Conservation (phyloP, 139 green algal species). For the Chlamydomonas sp. region DNA sequence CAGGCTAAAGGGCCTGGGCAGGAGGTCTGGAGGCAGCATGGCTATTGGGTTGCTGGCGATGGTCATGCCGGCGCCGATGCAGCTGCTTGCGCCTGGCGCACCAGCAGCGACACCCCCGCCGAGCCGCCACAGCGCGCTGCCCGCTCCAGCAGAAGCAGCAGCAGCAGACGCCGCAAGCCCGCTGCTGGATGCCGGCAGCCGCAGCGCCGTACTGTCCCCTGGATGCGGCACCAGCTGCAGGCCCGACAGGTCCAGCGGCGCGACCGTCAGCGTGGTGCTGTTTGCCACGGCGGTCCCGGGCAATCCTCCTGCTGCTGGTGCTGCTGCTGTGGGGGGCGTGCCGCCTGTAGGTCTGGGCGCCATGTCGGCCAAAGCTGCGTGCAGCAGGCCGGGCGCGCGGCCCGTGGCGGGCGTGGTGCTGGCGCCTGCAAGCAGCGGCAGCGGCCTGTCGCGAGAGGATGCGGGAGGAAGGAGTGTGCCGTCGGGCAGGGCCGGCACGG, state of each 20-base stretch:
- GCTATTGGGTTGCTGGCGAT: background rate
- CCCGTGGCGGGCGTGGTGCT: too few relatives aligned
- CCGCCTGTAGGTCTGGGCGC: too few relatives aligned
- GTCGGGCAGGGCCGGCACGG: background rate
- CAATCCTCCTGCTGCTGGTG: background rate
- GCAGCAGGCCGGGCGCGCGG: too few relatives aligned
- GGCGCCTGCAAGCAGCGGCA: too few relatives aligned
- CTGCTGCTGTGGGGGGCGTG: background rate
- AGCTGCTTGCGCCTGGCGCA: too few relatives aligned
- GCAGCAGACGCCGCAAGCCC: background rate
- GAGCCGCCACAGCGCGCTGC: background rate
- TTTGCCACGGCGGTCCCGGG: background rate
- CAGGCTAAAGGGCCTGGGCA: background rate
- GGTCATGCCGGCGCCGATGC: too few relatives aligned
- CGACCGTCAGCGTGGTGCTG: background rate
- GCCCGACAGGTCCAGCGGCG: conserved; percentile 1
- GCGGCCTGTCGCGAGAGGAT: too few relatives aligned
- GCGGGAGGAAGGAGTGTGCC: background rate
- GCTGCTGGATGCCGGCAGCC: too few relatives aligned
- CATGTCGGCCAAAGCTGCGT: too few relatives aligned
- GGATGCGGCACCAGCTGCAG: background rate
- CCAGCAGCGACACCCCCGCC: too few relatives aligned
- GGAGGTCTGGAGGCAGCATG: background rate
- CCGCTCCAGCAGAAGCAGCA: background rate
- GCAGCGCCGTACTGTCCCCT: too few relatives aligned